Evolutionary conservation across 108 stramenopile species (phyloP), one percentile per base, ranked within the genome.

Genomic region (Cyclotella kingstonii): DNA sequence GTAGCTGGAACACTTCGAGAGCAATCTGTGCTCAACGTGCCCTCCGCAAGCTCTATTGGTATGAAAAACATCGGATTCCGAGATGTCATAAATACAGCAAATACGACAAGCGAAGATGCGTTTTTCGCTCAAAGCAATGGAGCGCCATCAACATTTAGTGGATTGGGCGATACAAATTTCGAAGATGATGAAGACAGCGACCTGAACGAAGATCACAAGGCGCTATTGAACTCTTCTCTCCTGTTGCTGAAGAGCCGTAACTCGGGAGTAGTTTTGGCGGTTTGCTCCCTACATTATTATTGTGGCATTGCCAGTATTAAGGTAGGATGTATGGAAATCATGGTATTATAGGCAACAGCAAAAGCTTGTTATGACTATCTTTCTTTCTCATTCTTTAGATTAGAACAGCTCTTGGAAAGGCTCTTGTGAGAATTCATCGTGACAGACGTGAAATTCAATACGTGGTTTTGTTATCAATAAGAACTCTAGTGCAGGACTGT

Each of bases 381-480:
- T 31, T 18, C 18, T 57, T 43, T 29, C 45, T 38, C 38, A n/a
- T 57, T 35, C 3, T 9, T 19, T 40, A 70, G 44, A 74, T 35
- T 35, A 23, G 90, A 63, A 73, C 85, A 12, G 79, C 88, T 58
- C 76, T 98, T 26, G 98, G 95, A 29, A 93, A 93, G 60, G 93
- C 97, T 9, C 76, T 99, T 53, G 97, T 98, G 8, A 86, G 98
- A 19, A 96, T 97, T 76, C 84, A 96, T 70, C 88, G 95, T 11
- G 91, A 87, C 57, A 71, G 81, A 33, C 81, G 97, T 36, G 98
- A 99, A 77, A 94, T 98, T 62, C 96, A 97, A 81, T 98, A 95
- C 76, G 87, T 97, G 14, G 96, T 97, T 15, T 78, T 99, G 51
- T 84, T 84, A 2, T 85, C 90, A 31, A 98, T 99, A 69, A 77